Evolutionary conservation across 352 stramenopile species (phyloP).

Genomic region (Pythium periplocum): DNA sequence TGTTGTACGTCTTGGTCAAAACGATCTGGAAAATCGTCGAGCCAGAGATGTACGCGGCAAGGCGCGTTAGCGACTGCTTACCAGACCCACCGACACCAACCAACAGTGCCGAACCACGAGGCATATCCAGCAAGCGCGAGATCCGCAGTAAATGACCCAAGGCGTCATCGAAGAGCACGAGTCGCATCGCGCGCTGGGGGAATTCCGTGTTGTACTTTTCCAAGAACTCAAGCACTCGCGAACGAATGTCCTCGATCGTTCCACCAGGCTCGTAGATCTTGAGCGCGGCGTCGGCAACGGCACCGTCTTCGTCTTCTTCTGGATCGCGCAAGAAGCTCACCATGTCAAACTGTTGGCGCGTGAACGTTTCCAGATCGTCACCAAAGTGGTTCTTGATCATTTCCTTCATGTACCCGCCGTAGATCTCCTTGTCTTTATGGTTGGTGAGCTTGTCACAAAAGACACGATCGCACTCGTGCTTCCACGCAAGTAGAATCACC

Average conservation of each 20-base stretch:
- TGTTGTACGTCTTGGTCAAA: slow-evolving; percentile 98
- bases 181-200: slow-evolving; percentile 93
- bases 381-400: slow-evolving; percentile 90
- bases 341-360: slow-evolving; percentile 88
- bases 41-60: slow-evolving; percentile 95
- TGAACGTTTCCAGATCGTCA: slow-evolving; percentile 70
- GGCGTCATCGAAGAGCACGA: slow-evolving; percentile 98
- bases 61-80: slow-evolving; percentile 95
- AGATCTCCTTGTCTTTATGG: slow-evolving; percentile 96
- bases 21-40: slow-evolving; percentile 98
- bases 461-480: slow-evolving; percentile 97
- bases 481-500: slow-evolving; percentile 95
- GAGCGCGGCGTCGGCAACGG: slow-evolving; percentile 90
- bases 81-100: slow-evolving; percentile 97
- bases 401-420: slow-evolving; percentile 89
- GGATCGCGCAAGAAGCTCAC: slow-evolving; percentile 98
- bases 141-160: slow-evolving; percentile 96
- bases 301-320: slow-evolving; percentile 95
- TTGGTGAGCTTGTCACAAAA: slow-evolving; percentile 98
- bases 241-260: slow-evolving; percentile 87
- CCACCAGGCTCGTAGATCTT: slow-evolving; percentile 98
- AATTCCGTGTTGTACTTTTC: slow-evolving; percentile 97
- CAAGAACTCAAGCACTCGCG: slow-evolving; percentile 93
- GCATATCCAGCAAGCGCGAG: slow-evolving; percentile 95
- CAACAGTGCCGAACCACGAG: slow-evolving; percentile 92